Evolutionary conservation across 129 eudicot species (phyloP).

Genomic region (Flaveria robusta): DNA sequence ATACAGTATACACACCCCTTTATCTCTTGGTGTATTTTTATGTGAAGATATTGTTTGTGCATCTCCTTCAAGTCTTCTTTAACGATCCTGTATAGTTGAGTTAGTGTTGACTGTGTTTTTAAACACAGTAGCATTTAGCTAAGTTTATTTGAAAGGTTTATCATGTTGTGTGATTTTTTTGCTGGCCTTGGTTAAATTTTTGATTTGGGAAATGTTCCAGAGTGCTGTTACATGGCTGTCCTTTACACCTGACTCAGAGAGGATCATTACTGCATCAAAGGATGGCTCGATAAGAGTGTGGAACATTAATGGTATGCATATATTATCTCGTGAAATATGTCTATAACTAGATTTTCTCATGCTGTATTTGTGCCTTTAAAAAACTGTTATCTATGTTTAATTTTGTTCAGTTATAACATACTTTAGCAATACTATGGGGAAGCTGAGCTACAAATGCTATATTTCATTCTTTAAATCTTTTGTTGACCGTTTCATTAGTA

Average conservation of each 20-base stretch:
- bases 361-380: background rate
- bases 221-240: constrained; percentile 98
- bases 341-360: constrained; percentile 11
- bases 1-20: background rate
- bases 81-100: background rate
- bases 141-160: background rate
- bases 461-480: background rate
- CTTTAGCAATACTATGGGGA: background rate
- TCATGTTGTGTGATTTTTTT: constrained; percentile 17
- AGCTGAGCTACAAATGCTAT: background rate
- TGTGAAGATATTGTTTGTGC: background rate
- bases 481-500: background rate
- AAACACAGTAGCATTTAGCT: constrained; percentile 10
- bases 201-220: constrained; percentile 42
- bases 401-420: background rate
- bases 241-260: constrained; percentile 82
- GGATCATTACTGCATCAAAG: constrained; percentile 89
- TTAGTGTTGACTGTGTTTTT: background rate
- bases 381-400: background rate
- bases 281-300: constrained; percentile 91
- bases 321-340: background rate
- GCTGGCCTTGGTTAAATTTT: background rate
- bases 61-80: background rate
- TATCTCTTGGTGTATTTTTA: constrained; percentile 5
- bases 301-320: constrained; percentile 96